Evolutionary conservation across 768 basidiomycete genomes (phyloP), one percentile per base, ranked within the genome.

Genomic region (Polyporus arcularius): DNA sequence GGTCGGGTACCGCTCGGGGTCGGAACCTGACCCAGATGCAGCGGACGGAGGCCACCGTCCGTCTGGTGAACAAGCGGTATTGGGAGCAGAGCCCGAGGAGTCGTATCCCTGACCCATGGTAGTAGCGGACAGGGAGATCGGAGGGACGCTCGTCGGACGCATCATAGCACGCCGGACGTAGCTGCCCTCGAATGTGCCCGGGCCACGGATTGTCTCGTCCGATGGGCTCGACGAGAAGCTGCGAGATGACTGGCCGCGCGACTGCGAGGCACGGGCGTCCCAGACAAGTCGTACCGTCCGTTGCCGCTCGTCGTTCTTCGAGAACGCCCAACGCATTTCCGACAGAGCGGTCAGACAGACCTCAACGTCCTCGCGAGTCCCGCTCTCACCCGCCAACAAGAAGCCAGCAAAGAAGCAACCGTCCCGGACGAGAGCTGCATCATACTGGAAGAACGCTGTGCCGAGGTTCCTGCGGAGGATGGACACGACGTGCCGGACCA

Each of bases 361-460:
- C 32, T 78, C 71, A 21, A 79, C 74, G 55, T 85, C 81, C 16
- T 88, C 85, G 4, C 84, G 76, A 15, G 75, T 61, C 9, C 82
- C 85, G 8, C 75, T 71, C 58, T 83, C 85, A 39, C 74, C 68
- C 0, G 90, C 90, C 6, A 92, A 81, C 41, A 94, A 75, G 62
- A 89, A 84, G 2, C 86, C 93, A 4, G 92, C 91, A 67, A 89
- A 96, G 80, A 89, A 96, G 68, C 89, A 92, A 3, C 95, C 95
- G 67, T 96, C 94, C 18, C 91, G 84, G 55, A 95, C 86, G 4
- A 96, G 80, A 18, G 89, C 88, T 1, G 93, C 85, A 70, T 98
- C 95, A 80, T 89, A 96, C 66, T 81, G 81, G 70, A 97, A 94
- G 65, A 96, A 83, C 12, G 71, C 61, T 4, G 72, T 84, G 76